Evolutionary conservation across 1,284 basidiomycete genomes (phyloP), one percentile per base, ranked within the genome.

Genomic region (Moniliella sp.): DNA sequence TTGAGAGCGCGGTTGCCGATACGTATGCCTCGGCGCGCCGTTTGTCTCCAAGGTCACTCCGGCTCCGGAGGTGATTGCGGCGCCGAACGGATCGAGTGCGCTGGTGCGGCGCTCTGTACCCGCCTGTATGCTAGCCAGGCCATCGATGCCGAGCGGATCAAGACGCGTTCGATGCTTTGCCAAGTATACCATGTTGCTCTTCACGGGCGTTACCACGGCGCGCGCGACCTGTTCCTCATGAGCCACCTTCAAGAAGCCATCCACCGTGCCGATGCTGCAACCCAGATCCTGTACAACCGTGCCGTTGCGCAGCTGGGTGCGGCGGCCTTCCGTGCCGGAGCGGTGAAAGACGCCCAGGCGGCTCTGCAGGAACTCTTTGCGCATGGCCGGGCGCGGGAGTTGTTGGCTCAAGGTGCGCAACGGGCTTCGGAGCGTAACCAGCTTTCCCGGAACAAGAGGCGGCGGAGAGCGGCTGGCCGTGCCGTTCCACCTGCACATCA

Each of bases 401-500:
- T 97, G 16, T 71, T 99, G 10, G 91, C 88, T 0, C 91, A 99
- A 62, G 88, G 88, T 32, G 78, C 93, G 5, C 83, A 86, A 60
- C 48, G 50, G 36, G 76, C 79, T 52, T 83, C 86, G 60, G 73
- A 82, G 31, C 93, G 78, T 69, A 78, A 57, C 36, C 53, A 50
- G 27, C 67, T 93, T 74, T 77, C 10, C 81, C 83, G 4, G 91
- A 97, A 62, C 88, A 97, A 65, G 91, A 97, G 63, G 80, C 84
- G 60, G 75, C 84, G 4, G 91, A 97, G 63, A 84, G 50, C 79
- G 84, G 49, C 73, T 88, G 28, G 81, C 94, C 54, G 69, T 99
- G 15, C 91, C 91, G 18, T 99, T 97, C 76, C 91, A 99, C 64
- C 82, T 97, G 78, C 91, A 99, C 66, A 88, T 97, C 66, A 97